Conservation (phyloP, 2,329 filamentous ascomycete genomes). For the Dactylellina cionopaga region DNA sequence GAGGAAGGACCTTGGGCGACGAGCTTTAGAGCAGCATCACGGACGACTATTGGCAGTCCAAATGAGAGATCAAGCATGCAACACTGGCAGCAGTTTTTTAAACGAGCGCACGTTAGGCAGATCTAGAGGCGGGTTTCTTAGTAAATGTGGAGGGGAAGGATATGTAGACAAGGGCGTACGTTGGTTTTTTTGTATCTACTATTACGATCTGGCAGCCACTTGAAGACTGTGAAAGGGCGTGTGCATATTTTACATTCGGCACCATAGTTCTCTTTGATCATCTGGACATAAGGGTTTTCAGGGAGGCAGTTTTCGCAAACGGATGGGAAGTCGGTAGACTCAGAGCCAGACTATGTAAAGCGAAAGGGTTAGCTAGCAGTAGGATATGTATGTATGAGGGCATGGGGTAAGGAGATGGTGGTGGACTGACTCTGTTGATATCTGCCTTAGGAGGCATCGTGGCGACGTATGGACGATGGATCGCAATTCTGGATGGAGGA, state of each 20-base stretch:
- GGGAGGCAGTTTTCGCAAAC: conserved; percentile 92
- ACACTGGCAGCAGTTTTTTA: conserved; percentile 99
- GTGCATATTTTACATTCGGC: conserved; percentile 74
- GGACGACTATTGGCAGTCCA: conserved; percentile 90
- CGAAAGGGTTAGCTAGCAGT: conserved; percentile 73
- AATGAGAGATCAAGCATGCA: conserved; percentile 99
- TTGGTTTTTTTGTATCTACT: conserved; percentile 91
- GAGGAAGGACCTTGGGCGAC: conserved; percentile 91
- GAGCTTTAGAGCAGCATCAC: conserved; percentile 97
- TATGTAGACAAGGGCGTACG: conserved; percentile 36
- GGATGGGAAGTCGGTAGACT: conserved; percentile 88
- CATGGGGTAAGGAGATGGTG: not conserved
- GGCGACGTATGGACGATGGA: not conserved
- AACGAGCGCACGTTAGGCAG: conserved; percentile 91
- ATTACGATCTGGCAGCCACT: conserved; percentile 92
- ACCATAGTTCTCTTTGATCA: conserved; percentile 97
- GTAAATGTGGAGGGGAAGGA: not conserved
- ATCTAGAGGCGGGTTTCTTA: conserved; percentile 27
- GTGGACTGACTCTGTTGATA: conserved; percentile 54
- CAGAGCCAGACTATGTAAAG: conserved; percentile 80
- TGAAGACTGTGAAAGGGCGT: conserved; percentile 92
- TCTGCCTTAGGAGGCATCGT: conserved; percentile 56
- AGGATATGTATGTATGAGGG: conserved; percentile 82
- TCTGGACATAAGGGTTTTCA: conserved; percentile 97
- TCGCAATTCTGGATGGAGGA: not conserved